Evolutionary conservation across 116 monocot species (phyloP), one percentile per base, ranked within the genome.

Genomic region (Trichopus zeylanicus): DNA sequence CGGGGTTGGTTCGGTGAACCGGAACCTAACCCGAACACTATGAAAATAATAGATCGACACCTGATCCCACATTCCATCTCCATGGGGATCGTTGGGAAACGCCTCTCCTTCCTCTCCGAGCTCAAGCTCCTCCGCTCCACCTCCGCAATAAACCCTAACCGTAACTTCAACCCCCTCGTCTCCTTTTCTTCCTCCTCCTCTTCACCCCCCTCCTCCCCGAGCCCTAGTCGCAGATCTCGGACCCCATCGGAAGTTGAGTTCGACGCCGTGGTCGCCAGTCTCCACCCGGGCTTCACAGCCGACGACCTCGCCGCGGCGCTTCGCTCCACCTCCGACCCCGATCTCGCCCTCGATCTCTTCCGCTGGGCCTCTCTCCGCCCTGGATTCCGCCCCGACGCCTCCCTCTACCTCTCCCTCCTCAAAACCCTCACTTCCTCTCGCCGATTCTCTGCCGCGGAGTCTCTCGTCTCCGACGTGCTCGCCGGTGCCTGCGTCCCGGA

Each of bases 301-400:
- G 42, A 55, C 46, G 91, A 83, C 70, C 65, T 87, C 10, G 74
- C 60, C 26, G 29, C 53, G 33, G 82, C 85, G 34, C 67, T 93
- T 48, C 62, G 62, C 26, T 61, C 81, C 57, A 75, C 70, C 26
- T 31, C 75, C 34, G 90, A 95, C 48, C 87, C 95, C 32, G 89
- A 95, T 64, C 76, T 95, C 64, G 86, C 87, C 51, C 71, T 84
- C 63, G 95, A 90, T 72, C 56, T 97, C 70, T 97, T 90, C 90
- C 81, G 95, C 19, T 97, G 95, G 95, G 61, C 84, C 31, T 37
- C 87, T 31, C 78, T 77, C 53, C 84, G 62, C 39, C 92, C 75
- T 42, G 69, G 70, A 21, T 86, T 80, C 78, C 80, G 80, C 55
- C 90, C 81, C 71, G 31, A 70, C 22, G 30, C 87, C 13, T 29